These are phyloP conservation scores for Phialophora verrucosa DNA, from an alignment of 2,329 filamentous ascomycete species.

Conservation along the genomic window DNA sequence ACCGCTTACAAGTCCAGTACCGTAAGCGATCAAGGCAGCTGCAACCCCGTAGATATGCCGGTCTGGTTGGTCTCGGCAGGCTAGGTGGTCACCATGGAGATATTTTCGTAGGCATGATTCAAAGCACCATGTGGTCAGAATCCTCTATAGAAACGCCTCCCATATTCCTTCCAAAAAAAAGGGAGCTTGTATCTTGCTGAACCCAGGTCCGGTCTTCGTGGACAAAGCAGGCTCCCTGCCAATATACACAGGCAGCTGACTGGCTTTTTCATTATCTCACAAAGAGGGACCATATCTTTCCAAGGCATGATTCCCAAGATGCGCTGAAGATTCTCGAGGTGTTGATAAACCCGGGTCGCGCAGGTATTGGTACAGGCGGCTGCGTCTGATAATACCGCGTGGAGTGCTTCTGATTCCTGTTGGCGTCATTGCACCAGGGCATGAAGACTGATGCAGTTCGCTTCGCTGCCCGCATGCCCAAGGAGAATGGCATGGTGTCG, in stretches of 20 bases:
- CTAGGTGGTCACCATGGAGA: background rate
- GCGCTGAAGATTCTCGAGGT: background rate
- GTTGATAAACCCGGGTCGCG: background rate
- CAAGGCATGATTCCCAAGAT: background rate
- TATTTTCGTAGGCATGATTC: background rate
- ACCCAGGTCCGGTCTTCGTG: background rate
- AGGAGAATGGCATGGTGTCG: background rate
- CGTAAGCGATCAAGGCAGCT: background rate
- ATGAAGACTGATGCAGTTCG: background rate
- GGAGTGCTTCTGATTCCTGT: background rate
- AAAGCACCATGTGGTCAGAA: background rate
- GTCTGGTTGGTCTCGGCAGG: background rate
- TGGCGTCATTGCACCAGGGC: background rate
- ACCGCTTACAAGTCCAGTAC: background rate
- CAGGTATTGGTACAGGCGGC: background rate
- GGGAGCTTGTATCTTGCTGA: background rate
- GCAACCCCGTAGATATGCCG: background rate
- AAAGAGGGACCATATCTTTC: background rate
- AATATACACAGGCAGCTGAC: background rate
- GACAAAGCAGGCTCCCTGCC: background rate
- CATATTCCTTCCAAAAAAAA: background rate
- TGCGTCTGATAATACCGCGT: background rate
- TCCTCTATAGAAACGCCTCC: background rate
- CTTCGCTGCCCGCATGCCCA: background rate
- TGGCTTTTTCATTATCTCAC: background rate